These are phyloP conservation scores for Aegilops bicornis DNA, from an alignment of 176 grass and related monocot species.

Conservation along the genomic window DNA sequence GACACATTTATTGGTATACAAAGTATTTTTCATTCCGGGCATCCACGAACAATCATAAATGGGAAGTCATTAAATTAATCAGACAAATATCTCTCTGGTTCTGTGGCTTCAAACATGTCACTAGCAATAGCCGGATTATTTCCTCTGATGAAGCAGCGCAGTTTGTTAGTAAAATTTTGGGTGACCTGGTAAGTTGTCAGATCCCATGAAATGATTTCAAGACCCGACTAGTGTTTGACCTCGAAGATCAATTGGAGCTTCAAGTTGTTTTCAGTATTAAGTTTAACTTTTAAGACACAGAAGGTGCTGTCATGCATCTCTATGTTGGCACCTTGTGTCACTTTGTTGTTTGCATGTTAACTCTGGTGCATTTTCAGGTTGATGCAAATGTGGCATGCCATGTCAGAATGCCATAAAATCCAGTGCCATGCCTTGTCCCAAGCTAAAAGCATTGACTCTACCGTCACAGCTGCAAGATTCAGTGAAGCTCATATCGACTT, in stretches of 20 bases:
- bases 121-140: neutral
- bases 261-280: neutral
- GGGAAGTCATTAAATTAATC: neutral
- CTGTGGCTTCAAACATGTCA: neutral
- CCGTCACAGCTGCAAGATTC: constrained; percentile 30
- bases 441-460: constrained; percentile 46
- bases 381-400: constrained; percentile 68
- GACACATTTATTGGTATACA: neutral
- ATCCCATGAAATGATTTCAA: neutral
- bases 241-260: neutral
- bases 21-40: neutral
- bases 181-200: neutral
- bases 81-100: neutral
- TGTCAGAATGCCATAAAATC: constrained; percentile 71
- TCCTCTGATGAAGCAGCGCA: neutral
- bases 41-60: neutral
- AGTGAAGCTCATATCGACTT: constrained; percentile 48
- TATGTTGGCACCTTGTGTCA: neutral
- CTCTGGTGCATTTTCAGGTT: constrained; percentile 49
- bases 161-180: neutral
- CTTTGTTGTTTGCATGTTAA: neutral
- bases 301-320: neutral
- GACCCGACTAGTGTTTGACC: neutral
- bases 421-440: constrained; percentile 55
- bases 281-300: neutral